Evolutionary conservation across 805 yeast species (phyloP), one percentile per base, ranked within the genome.

Genomic region (Myxozyma neotropica): DNA sequence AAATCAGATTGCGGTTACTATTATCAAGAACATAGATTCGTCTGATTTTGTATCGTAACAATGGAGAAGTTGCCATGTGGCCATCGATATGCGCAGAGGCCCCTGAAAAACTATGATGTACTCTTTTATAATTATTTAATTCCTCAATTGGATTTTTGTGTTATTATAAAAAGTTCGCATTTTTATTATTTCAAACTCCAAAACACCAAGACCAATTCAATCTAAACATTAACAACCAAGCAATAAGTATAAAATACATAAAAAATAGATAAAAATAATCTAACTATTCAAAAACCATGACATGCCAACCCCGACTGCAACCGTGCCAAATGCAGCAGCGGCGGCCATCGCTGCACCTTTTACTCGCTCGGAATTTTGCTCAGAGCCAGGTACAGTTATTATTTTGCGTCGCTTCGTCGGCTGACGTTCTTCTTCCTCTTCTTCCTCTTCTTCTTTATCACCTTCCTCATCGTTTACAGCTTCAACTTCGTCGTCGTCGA

Each of bases 261-360:
- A 29, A 29, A 29, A 10, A 29, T 29, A 29, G 10, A 38, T 12
- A 8, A n/a, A 38, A 38, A 10, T 7, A 8, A 13, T 23, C 31
- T 43, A 43, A 17, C 23, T 33, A 33, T 47, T 48, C 19, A 48
- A 24, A 39, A 50, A 39, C 45, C 36, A 50, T 13, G 29, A 24
- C 36, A 40, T 21, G 7, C 46, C 54, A 27, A 50, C 46, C 17
- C 54, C 54, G 13, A 27, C 35, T 6, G 46, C 54, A 4, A 50
- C 54, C 3, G 54, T 50, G 3, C 54, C 38, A 13, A 50, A 6
- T 3, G 54, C 54, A 38, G 38, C 46, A 7, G 26, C 38, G n/a
- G 46, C 46, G 15, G 43, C 40, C 43, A 33, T 46, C 7, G 50
- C 33, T 4, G 33, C 47, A 17, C 33, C 33, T 17, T 26, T 43